Percentiles rank a stretch among this genome's conserved stretches.
phyloP scores from a whole-genome alignment of 1,284 basidiomycete species.

The Golubevia sp. region DNA sequence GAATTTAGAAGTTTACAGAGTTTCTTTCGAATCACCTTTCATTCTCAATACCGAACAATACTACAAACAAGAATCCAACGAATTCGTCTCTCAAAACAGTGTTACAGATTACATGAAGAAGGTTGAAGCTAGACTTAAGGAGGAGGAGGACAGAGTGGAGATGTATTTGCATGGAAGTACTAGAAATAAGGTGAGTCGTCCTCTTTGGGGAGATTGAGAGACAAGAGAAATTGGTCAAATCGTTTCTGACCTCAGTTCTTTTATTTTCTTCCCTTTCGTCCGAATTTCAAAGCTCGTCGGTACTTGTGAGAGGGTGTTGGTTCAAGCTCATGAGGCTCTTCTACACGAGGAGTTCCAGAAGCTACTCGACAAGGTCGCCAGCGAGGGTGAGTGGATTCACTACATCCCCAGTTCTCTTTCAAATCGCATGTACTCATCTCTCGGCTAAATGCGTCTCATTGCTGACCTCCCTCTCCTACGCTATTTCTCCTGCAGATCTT shows the following conservation, averaged over 20 bases:
- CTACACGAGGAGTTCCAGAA: constrained; percentile 52
- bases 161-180: constrained; percentile 51
- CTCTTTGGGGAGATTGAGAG: neutral
- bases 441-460: constrained; percentile 79
- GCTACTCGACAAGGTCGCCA: constrained; percentile 43
- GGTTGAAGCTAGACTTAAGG: constrained; percentile 50
- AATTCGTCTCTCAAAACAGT: constrained; percentile 49
- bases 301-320: constrained; percentile 46
- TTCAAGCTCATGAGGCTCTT: constrained; percentile 36
- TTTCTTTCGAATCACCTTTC: constrained; percentile 52
- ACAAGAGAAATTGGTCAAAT: neutral
- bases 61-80: constrained; percentile 47
- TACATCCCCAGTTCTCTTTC: neutral
- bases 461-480: neutral
- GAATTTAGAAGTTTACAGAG: constrained; percentile 54
- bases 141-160: constrained; percentile 58
- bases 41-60: constrained; percentile 45
- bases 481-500: neutral
- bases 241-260: neutral
- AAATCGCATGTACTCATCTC: constrained; percentile 93
- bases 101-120: constrained; percentile 60
- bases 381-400: constrained; percentile 13
- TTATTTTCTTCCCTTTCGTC: neutral
- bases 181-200: constrained; percentile 14
- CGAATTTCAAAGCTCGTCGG: constrained; percentile 19